Percentiles rank a stretch among this genome's conserved stretches.
phyloP scores from a whole-genome alignment of 2,329 filamentous ascomycete genomes.

The Cladosporium velox region DNA sequence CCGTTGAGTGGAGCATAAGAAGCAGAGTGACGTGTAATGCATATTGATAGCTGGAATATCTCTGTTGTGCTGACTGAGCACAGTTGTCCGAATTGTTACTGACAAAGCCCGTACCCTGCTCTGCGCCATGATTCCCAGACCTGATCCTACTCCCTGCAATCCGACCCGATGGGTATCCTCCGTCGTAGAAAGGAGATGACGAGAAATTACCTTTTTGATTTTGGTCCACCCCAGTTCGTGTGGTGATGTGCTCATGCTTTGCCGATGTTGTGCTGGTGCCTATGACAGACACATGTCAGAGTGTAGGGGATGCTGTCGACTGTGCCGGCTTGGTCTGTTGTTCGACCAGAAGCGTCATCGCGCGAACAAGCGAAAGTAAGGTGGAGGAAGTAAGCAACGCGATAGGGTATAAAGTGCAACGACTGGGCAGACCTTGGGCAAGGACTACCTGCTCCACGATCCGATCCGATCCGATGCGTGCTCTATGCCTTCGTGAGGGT shows the following conservation, averaged over 20 bases:
- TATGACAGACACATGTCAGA: not conserved
- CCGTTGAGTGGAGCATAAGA: not conserved
- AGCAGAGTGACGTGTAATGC: not conserved
- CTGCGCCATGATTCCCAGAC: not conserved
- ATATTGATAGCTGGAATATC: not conserved
- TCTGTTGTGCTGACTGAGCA: not conserved
- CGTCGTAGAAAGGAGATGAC: constrained; percentile 14
- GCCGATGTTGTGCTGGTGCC: not conserved
- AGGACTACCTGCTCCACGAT: not conserved
- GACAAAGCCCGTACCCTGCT: not conserved
- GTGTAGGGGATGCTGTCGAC: not conserved
- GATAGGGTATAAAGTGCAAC: not conserved
- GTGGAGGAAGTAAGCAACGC: not conserved
- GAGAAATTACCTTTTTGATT: constrained; percentile 12
- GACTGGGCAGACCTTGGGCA: not conserved
- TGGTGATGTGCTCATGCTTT: not conserved
- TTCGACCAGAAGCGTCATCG: not conserved
- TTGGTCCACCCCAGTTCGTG: not conserved
- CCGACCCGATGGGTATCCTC: not conserved
- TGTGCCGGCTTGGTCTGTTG: not conserved
- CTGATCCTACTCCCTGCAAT: not conserved
- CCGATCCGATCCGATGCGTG: not conserved
- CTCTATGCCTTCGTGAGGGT: not conserved
- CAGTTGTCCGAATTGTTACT: not conserved
- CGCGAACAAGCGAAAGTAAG: not conserved